Base-by-base conservation (phyloP, 1,139 yeast species). In the Kluyveromyces sp. region DNA sequence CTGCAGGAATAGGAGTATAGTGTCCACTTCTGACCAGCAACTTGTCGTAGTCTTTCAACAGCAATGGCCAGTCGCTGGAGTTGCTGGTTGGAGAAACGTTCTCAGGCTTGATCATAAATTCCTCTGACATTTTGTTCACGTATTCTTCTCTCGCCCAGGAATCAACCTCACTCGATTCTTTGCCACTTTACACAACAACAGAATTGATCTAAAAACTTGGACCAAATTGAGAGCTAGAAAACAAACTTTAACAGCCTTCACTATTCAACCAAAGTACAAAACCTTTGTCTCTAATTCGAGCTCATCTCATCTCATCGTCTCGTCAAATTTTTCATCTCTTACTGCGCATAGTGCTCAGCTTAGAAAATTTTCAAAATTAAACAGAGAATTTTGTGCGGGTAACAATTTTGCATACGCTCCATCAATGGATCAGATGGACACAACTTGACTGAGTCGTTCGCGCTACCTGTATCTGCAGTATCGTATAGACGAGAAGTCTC, bases 1-100 rank as follows among this genome's bases (percentile, higher is more conserved):
- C 98, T 41, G 92, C 76, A 59, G 96, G 96, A 55, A 89, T 88
- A 54, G 97, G 96, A 42, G 97, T 89, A 68, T 88, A 89, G 66
- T 88, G 96, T 43, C 96, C 95, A 51, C 94, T 83, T 73, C 98
- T 84, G 45, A 92, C 96, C 54, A 89, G 74, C 51, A 92, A 74
- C 71, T 89, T 85, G 74, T 92, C 97, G 67, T 82, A 92, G 74
- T 92, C 83, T 69, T 92, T 92, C 66, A 92, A 75, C 61, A 92
- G 75, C 61, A 92, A 75, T 39, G 98, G 98, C 98, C 97, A 92
- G 55, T 83, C 85, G 50, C 94, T 81, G 49, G 97, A 83, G 68
- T 89, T 94, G 56, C 80, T 80, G 35, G 89, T 70, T 40, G 95
- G 86, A 50, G 82, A 75, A 52, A 80, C 76, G 55, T 77, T 73